Evolutionary conservation across 2,329 filamentous ascomycete species (phyloP).

Genomic region (Claviceps sp.): DNA sequence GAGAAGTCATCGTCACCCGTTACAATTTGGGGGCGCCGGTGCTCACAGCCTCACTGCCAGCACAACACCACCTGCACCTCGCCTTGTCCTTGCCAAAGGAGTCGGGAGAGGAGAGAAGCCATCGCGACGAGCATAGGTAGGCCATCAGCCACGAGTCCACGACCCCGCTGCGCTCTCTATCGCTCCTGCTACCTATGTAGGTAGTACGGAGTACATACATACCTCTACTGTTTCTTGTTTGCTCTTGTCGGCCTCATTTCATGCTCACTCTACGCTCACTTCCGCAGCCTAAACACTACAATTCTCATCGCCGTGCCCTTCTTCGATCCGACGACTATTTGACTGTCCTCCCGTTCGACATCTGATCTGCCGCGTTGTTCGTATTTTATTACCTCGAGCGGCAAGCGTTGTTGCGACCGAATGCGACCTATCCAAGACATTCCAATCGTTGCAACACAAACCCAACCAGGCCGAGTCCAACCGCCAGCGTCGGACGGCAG

Average conservation of each 20-base stretch:
- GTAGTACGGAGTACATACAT: too few relatives aligned
- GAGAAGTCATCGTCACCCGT: too few relatives aligned
- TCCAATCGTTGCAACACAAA: background rate
- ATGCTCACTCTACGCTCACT: background rate
- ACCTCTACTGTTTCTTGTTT: background rate
- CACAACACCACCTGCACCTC: too few relatives aligned
- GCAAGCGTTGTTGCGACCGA: constrained; percentile 3
- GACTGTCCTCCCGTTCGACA: background rate
- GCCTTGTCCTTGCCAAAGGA: background rate
- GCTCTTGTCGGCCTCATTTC: background rate
- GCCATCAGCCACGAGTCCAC: constrained; percentile 3
- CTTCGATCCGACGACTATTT: background rate
- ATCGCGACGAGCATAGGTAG: constrained; percentile 1
- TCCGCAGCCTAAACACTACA: background rate
- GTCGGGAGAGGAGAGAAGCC: background rate
- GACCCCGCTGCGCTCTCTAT: constrained; percentile 1
- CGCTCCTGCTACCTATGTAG: constrained; percentile 3
- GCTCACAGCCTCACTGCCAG: too few relatives aligned
- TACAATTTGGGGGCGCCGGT: too few relatives aligned
- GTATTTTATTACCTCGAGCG: background rate
- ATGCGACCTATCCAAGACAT: background rate
- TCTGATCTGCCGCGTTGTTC: background rate
- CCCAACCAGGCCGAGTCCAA: background rate
- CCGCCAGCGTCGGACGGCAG: background rate
- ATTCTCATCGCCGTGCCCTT: background rate